A percentile compares a stretch with the other conserved stretches of the same genome.
Conservation (phyloP, 768 basidiomycete species). For the Boletales sp. region DNA sequence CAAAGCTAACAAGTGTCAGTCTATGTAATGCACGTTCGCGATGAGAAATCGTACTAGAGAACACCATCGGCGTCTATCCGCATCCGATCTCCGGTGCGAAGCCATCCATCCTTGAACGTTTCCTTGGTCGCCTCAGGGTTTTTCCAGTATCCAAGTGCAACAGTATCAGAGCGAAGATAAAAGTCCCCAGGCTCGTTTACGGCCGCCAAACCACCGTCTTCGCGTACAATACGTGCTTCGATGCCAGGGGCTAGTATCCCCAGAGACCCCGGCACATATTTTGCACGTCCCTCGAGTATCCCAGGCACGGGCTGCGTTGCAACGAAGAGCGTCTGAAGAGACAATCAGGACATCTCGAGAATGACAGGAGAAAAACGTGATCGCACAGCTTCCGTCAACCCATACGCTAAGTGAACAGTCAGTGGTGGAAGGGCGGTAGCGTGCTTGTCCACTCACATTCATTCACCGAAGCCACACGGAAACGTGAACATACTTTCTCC, state of each 20-base stretch:
- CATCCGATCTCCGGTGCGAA: constrained; percentile 72
- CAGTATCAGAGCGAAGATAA: constrained; percentile 50
- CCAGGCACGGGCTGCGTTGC: constrained; percentile 44
- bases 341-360: not conserved
- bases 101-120: constrained; percentile 69
- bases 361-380: not conserved
- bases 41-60: constrained; percentile 54
- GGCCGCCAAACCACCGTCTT: constrained; percentile 53
- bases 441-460: constrained; percentile 41
- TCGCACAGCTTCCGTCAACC: constrained; percentile 65
- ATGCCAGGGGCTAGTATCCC: constrained; percentile 63
- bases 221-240: constrained; percentile 58
- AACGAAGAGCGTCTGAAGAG: constrained; percentile 51
- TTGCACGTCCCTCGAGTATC: constrained; percentile 41
- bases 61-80: constrained; percentile 54
- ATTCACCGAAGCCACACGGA: constrained; percentile 33
- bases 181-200: constrained; percentile 65
- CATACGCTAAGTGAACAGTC: constrained; percentile 49
- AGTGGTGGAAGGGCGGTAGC: not conserved
- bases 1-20: constrained; percentile 43
- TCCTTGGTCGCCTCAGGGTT: constrained; percentile 63
- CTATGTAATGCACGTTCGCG: not conserved
- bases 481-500: constrained; percentile 35
- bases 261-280: constrained; percentile 39
- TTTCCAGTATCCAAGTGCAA: constrained; percentile 70